Percentiles rank a stretch among this genome's conserved stretches.
Evolutionary conservation across 345 rosid species (phyloP).

Genomic region (Salix exigua): DNA sequence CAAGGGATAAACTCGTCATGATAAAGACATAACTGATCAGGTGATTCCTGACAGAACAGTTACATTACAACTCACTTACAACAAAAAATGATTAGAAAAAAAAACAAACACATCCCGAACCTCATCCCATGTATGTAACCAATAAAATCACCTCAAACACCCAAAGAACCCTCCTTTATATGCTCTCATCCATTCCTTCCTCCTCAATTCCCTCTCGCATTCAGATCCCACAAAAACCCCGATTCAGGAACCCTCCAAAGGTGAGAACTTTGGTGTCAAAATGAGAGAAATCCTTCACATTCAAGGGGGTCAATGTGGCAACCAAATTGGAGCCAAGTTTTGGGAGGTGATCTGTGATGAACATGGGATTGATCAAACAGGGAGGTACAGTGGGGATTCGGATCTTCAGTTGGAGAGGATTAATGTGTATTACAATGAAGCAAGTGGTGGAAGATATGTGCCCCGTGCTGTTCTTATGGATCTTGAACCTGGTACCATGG

Average conservation of each 20-base stretch:
- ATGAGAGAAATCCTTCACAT: slow-evolving; percentile 27
- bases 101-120: too few species aligned
- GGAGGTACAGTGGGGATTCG: slow-evolving; percentile 17
- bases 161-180: background rate
- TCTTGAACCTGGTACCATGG: slow-evolving; percentile 29
- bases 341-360: slow-evolving; percentile 29
- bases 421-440: slow-evolving; percentile 25
- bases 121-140: background rate
- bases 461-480: slow-evolving; percentile 29
- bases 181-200: background rate
- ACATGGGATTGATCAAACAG: slow-evolving; percentile 19
- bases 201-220: background rate
- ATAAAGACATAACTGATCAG: background rate
- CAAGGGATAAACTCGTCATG: background rate
- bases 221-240: too few species aligned
- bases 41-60: background rate
- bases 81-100: background rate
- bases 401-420: slow-evolving; percentile 22
- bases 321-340: slow-evolving; percentile 25
- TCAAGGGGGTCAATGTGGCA: slow-evolving; percentile 29
- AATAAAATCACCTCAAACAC: background rate
- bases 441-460: slow-evolving; percentile 23
- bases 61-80: background rate
- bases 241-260: background rate
- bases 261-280: background rate